A percentile compares a stretch with the other conserved stretches of the same genome.
phyloP scores from a whole-genome alignment of 2,329 filamentous ascomycete species.

The Apiospora rasikravindrae region DNA sequence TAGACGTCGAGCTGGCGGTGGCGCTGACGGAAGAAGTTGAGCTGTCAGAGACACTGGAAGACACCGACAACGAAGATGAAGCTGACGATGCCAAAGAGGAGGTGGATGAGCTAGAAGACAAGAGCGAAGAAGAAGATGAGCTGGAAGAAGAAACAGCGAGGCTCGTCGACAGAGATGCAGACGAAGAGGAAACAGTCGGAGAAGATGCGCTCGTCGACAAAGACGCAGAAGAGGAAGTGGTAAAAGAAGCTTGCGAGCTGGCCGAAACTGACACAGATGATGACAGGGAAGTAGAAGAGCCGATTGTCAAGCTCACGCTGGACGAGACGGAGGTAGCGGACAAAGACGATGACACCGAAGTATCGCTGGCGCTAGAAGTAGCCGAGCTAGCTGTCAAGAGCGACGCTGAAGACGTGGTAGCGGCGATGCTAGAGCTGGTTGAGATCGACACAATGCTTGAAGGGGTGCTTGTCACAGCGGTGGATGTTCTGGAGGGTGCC shows the following conservation, averaged over 20 bases:
- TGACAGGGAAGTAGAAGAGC: background rate
- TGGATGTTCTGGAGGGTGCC: constrained; percentile 24
- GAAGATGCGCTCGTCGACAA: background rate
- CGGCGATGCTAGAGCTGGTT: background rate
- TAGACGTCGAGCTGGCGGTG: background rate
- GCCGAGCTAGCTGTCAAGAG: background rate
- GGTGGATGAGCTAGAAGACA: background rate
- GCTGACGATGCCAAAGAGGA: background rate
- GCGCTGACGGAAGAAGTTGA: background rate
- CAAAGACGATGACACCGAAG: background rate
- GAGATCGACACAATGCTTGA: background rate
- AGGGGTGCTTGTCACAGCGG: constrained; percentile 25
- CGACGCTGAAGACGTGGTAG: background rate
- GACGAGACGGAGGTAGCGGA: background rate
- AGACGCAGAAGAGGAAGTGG: background rate
- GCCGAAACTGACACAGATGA: background rate
- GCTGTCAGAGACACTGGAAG: background rate
- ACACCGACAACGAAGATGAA: background rate
- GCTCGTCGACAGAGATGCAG: background rate
- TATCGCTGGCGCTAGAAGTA: background rate
- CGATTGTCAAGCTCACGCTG: background rate
- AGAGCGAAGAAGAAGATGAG: background rate
- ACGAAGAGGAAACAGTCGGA: background rate
- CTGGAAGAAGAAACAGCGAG: background rate
- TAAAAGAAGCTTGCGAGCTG: background rate